Evolutionary conservation across 1,284 basidiomycete species (phyloP).

Genomic region (Trametes sp.): DNA sequence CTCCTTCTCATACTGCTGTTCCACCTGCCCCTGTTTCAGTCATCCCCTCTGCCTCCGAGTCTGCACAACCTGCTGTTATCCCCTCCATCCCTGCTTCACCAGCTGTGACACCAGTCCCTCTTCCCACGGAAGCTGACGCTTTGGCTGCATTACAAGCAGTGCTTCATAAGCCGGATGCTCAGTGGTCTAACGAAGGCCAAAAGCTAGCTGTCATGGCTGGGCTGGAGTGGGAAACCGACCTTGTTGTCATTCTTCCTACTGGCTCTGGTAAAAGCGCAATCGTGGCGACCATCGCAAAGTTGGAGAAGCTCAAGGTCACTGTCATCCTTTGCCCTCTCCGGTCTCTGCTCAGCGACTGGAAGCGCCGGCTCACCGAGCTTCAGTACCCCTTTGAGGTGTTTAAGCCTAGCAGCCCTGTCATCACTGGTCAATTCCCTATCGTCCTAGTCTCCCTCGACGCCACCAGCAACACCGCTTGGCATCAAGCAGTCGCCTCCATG

Average conservation of each 20-base stretch:
- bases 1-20: neutral
- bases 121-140: neutral
- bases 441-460: slow-evolving; percentile 12
- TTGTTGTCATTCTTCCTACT: slow-evolving; percentile 17
- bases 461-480: neutral
- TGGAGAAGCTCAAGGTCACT: slow-evolving; percentile 15
- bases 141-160: neutral
- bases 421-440: slow-evolving; percentile 9
- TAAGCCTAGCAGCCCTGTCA: neutral
- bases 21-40: neutral
- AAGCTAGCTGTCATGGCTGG: slow-evolving; percentile 11
- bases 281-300: neutral
- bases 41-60: neutral
- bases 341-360: slow-evolving; percentile 15
- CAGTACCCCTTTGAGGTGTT: slow-evolving; percentile 8
- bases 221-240: slow-evolving; percentile 8
- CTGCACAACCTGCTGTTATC: too few relatives aligned
- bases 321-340: slow-evolving; percentile 10
- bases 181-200: slow-evolving; percentile 12
- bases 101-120: too few relatives aligned
- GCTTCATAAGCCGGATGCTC: neutral
- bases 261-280: slow-evolving; percentile 21
- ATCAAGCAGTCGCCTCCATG: slow-evolving; percentile 6
- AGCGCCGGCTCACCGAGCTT: neutral
- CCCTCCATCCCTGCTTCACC: too few relatives aligned